Evolutionary conservation across 352 stramenopile genomes (phyloP).

Genomic region (Plasmopara viticola): DNA sequence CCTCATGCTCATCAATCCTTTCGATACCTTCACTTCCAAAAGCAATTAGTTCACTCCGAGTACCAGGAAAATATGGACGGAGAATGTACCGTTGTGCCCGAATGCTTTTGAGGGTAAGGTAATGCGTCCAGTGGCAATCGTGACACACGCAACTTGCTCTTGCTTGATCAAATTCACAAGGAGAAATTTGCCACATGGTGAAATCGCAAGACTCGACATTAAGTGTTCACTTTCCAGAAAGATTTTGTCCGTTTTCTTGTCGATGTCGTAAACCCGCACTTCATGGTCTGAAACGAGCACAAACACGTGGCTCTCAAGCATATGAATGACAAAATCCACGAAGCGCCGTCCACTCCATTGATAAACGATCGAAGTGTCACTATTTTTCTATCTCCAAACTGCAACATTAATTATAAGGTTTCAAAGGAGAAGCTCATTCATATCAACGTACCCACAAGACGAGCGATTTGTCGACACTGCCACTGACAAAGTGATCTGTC

Average conservation of each 20-base stretch:
- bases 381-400: constrained; percentile 42
- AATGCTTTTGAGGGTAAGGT: too few species aligned
- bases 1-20: too few species aligned
- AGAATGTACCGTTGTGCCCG: too few species aligned
- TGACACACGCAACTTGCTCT: too few species aligned
- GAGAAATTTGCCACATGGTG: constrained; percentile 37
- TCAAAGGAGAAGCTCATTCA: not conserved
- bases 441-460: constrained; percentile 55
- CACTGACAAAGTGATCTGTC: too few species aligned
- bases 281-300: constrained; percentile 53
- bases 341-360: constrained; percentile 63
- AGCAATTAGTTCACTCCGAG: too few species aligned
- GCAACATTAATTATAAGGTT: constrained; percentile 1
- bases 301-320: constrained; percentile 44
- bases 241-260: constrained; percentile 47
- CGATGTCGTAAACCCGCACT: constrained; percentile 56
- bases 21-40: too few species aligned
- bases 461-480: constrained; percentile 66
- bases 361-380: constrained; percentile 42
- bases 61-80: too few species aligned
- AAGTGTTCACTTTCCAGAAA: constrained; percentile 49
- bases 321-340: constrained; percentile 55
- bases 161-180: constrained; percentile 63
- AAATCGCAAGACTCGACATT: constrained; percentile 52
- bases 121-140: too few species aligned